A percentile compares a stretch with the other conserved stretches of the same genome.
phyloP scores from a whole-genome alignment of 139 green algal genomes.

The Picochlorum sp. region DNA sequence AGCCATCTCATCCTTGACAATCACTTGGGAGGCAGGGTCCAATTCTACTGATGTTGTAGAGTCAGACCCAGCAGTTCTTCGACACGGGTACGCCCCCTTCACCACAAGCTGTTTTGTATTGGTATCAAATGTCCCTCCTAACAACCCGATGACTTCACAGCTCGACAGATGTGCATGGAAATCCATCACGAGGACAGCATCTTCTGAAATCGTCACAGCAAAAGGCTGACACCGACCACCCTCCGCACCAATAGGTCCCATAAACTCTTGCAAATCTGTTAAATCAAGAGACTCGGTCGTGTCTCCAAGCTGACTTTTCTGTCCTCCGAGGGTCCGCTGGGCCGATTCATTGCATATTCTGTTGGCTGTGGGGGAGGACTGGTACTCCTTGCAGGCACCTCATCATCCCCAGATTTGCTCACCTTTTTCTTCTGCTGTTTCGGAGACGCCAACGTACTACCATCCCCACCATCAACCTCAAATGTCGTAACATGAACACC shows the following conservation, averaged over 20 bases:
- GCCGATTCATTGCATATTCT: conserved; percentile 57
- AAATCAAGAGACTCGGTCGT: conserved; percentile 62
- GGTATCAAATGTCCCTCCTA: conserved; percentile 50
- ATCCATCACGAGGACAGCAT: conserved; percentile 54
- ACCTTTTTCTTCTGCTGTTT: background rate
- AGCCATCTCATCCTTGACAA: conserved; percentile 47
- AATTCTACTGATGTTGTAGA: conserved; percentile 64
- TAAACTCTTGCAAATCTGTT: conserved; percentile 41
- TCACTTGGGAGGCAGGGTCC: conserved; percentile 55
- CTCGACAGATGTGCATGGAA: conserved; percentile 53
- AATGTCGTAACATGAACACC: conserved; percentile 29
- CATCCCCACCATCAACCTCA: conserved; percentile 14
- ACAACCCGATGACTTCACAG: conserved; percentile 56
- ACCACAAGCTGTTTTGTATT: conserved; percentile 29
- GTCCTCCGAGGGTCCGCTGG: conserved; percentile 27
- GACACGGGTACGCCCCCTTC: conserved; percentile 46
- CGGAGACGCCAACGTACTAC: background rate
- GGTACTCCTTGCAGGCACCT: background rate
- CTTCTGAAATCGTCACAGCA: conserved; percentile 33
- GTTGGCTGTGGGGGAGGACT: conserved; percentile 29
- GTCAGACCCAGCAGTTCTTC: conserved; percentile 16
- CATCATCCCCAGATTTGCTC: background rate
- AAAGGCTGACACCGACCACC: conserved; percentile 52
- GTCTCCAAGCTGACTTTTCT: conserved; percentile 35
- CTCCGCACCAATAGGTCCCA: conserved; percentile 38